Evolutionary conservation across 352 stramenopile genomes (phyloP).

Genomic region (Aphanomyces astaci): DNA sequence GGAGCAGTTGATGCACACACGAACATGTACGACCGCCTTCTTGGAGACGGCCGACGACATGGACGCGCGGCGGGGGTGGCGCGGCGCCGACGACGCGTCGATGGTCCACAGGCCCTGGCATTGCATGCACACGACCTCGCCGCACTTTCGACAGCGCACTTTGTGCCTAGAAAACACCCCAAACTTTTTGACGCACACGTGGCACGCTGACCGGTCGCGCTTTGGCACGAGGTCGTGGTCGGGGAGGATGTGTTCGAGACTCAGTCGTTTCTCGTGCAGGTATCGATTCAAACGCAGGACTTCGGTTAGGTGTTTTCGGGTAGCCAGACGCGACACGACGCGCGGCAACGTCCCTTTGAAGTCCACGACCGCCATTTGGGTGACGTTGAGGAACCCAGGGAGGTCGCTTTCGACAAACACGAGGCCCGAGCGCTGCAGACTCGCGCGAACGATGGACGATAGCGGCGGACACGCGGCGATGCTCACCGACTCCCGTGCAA

Average conservation of each 20-base stretch:
- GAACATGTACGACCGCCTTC: constrained; percentile 60
- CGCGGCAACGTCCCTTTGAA: constrained; percentile 38
- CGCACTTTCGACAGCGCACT: constrained; percentile 80
- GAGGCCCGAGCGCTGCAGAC: constrained; percentile 77
- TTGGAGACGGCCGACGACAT: constrained; percentile 36
- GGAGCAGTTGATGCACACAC: constrained; percentile 83
- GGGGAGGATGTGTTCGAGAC: constrained; percentile 21
- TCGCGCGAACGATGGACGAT: constrained; percentile 67
- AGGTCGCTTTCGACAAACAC: constrained; percentile 72
- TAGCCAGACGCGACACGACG: constrained; percentile 10
- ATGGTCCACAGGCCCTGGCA: constrained; percentile 67
- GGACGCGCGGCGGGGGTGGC: background rate
- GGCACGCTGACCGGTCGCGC: constrained; percentile 62
- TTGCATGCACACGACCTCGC: constrained; percentile 77
- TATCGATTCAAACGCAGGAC: constrained; percentile 14
- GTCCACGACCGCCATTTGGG: constrained; percentile 76
- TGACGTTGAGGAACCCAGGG: constrained; percentile 66
- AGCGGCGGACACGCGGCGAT: constrained; percentile 67
- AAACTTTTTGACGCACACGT: constrained; percentile 77
- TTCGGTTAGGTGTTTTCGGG: background rate
- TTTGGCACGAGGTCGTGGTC: constrained; percentile 77
- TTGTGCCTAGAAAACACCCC: constrained; percentile 73
- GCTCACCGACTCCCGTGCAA: constrained; percentile 80
- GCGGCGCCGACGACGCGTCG: background rate
- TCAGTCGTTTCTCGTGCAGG: constrained; percentile 18